phyloP scores from a whole-genome alignment of 2,329 filamentous ascomycete species.

The Knoxdaviesia proteae region DNA sequence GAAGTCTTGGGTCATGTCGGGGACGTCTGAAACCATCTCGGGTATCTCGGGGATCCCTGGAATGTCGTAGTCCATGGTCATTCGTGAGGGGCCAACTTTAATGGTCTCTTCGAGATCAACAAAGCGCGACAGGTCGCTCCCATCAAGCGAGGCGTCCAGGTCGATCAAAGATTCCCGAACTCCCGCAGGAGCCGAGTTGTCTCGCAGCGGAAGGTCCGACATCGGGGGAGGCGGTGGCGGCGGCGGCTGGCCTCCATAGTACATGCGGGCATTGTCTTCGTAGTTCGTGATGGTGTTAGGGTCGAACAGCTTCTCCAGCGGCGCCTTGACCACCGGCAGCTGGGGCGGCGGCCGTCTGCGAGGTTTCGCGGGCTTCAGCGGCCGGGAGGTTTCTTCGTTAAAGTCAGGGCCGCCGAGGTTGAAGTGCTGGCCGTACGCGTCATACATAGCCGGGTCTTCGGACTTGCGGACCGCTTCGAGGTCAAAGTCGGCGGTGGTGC shows the following conservation, averaged over 20 bases:
- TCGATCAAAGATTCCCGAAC: constrained; percentile 46
- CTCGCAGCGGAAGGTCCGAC: constrained; percentile 37
- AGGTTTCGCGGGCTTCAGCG: constrained; percentile 28
- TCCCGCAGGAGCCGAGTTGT: constrained; percentile 25
- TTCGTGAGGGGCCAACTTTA: too few relatives aligned
- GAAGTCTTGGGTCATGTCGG: constrained; percentile 16
- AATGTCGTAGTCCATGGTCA: constrained; percentile 30
- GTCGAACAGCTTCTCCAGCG: constrained; percentile 44
- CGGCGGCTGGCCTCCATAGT: constrained; percentile 30
- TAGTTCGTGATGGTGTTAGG: constrained; percentile 44
- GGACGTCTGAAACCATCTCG: too few relatives aligned
- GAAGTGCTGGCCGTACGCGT: constrained; percentile 37
- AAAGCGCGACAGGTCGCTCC: constrained; percentile 33
- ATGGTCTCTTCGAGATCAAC: constrained; percentile 27
- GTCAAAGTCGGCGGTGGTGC: constrained; percentile 43
- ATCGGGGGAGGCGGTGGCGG: constrained; percentile 10
- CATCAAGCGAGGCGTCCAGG: constrained; percentile 37
- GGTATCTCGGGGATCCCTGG: too few relatives aligned
- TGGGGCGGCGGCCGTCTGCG: constrained; percentile 36
- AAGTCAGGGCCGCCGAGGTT: constrained; percentile 17
- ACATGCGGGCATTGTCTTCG: constrained; percentile 38
- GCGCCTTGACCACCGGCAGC: constrained; percentile 34
- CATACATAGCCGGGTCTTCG: constrained; percentile 36
- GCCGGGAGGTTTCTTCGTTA: constrained; percentile 24
- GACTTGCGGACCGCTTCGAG: constrained; percentile 30